phyloP scores from a whole-genome alignment of 305 asterid genomes.

The Ilex paraguariensis region DNA sequence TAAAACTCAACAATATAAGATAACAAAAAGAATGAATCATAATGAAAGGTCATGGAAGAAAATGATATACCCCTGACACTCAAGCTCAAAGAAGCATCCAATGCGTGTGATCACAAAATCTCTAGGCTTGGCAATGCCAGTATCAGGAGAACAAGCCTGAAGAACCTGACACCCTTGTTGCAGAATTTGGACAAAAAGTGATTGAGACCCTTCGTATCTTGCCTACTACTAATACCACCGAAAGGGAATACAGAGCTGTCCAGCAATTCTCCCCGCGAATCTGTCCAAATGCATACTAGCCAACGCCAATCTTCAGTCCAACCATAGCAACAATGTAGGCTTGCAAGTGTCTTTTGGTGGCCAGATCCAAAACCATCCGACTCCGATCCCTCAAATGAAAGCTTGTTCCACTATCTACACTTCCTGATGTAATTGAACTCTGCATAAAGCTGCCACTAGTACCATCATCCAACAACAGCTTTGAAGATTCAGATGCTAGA shows the following conservation, averaged over 20 bases:
- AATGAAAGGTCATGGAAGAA: conserved; percentile 9
- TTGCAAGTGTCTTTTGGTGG: conserved; percentile 72
- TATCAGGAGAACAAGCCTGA: conserved; percentile 84
- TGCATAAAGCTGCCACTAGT: conserved; percentile 68
- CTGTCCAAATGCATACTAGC: conserved; percentile 98
- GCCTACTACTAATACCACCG: conserved; percentile 98
- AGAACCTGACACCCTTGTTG: conserved; percentile 99
- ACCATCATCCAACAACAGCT: conserved; percentile 70
- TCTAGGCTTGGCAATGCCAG: conserved; percentile 69
- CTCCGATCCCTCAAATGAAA: conserved; percentile 63
- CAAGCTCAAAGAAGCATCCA: conserved; percentile 98
- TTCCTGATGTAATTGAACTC: conserved; percentile 61
- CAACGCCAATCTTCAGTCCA: conserved; percentile 99
- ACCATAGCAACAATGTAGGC: conserved; percentile 98
- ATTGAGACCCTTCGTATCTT: conserved; percentile 99
- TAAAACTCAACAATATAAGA: background rate
- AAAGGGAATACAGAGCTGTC: conserved; percentile 92
- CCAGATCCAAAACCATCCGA: conserved; percentile 72
- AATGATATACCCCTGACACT: conserved; percentile 80
- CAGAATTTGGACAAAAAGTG: conserved; percentile 87
- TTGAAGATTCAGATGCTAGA: conserved; percentile 54
- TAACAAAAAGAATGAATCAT: background rate
- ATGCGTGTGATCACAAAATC: conserved; percentile 92
- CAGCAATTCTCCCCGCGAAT: conserved; percentile 94
- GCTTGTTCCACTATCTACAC: conserved; percentile 63